phyloP scores from a whole-genome alignment of 1,139 yeast genomes.

The Kodamaea sp. region DNA sequence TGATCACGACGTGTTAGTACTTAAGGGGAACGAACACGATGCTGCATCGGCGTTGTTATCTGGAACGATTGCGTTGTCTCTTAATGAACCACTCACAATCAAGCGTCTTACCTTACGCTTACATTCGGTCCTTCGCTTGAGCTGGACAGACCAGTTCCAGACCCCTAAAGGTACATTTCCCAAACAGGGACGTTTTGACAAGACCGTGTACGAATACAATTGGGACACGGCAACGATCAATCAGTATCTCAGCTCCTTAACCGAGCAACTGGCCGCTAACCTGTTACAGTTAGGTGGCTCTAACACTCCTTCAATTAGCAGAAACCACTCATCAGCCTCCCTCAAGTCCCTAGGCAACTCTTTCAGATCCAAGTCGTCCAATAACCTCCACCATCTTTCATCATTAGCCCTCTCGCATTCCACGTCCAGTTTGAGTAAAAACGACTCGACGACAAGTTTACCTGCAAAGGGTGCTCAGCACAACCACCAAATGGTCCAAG shows the following conservation, averaged over 20 bases:
- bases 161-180: constrained; percentile 47
- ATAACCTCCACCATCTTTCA: constrained; percentile 29
- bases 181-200: constrained; percentile 61
- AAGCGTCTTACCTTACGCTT: constrained; percentile 63
- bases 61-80: constrained; percentile 78
- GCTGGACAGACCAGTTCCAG: constrained; percentile 54
- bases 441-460: constrained; percentile 11
- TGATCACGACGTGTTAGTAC: constrained; percentile 77
- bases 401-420: constrained; percentile 16
- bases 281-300: constrained; percentile 9
- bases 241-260: constrained; percentile 30
- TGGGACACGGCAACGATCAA: constrained; percentile 71
- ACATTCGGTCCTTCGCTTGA: constrained; percentile 61
- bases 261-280: constrained; percentile 22
- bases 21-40: constrained; percentile 75
- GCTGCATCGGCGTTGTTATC: constrained; percentile 76
- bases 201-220: constrained; percentile 66
- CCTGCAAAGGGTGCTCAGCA: constrained; percentile 21
- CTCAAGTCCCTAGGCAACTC: constrained; percentile 33
- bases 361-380: constrained; percentile 35
- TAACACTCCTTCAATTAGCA: constrained; percentile 14
- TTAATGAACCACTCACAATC: constrained; percentile 72
- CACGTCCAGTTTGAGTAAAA: constrained; percentile 6
- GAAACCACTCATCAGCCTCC: constrained; percentile 36
- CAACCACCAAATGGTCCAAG: constrained; percentile 49